phyloP scores from a whole-genome alignment of 139 green algal genomes.

The Micromonas pusilla region DNA sequence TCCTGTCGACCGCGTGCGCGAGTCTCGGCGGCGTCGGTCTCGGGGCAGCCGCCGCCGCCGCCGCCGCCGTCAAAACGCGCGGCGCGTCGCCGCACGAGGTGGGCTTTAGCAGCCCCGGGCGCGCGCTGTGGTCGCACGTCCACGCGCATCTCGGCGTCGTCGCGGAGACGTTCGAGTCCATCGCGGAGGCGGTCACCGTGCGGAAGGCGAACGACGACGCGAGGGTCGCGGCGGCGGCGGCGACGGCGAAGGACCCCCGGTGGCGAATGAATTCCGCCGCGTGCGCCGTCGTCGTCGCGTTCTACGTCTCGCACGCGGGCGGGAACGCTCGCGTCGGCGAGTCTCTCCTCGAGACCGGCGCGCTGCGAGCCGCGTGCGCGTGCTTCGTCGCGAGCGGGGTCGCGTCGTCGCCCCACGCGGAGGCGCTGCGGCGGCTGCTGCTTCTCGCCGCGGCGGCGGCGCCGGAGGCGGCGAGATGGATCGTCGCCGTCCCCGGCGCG shows the following conservation, averaged over 20 bases:
- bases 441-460: neutral
- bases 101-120: neutral
- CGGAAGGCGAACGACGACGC: no score
- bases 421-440: neutral
- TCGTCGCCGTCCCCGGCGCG: neutral
- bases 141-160: neutral
- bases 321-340: neutral
- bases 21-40: neutral
- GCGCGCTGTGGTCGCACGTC: neutral
- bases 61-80: neutral
- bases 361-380: neutral
- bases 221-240: no score
- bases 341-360: neutral
- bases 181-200: no score
- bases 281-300: neutral
- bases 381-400: neutral
- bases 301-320: neutral
- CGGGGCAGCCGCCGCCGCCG: neutral
- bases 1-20: conserved; percentile 1
- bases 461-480: neutral
- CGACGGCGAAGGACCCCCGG: neutral
- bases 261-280: neutral
- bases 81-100: no score
- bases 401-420: neutral
- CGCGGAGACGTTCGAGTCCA: neutral